phyloP scores from a whole-genome alignment of 345 rosid genomes.

The Aethionema arabicum region DNA sequence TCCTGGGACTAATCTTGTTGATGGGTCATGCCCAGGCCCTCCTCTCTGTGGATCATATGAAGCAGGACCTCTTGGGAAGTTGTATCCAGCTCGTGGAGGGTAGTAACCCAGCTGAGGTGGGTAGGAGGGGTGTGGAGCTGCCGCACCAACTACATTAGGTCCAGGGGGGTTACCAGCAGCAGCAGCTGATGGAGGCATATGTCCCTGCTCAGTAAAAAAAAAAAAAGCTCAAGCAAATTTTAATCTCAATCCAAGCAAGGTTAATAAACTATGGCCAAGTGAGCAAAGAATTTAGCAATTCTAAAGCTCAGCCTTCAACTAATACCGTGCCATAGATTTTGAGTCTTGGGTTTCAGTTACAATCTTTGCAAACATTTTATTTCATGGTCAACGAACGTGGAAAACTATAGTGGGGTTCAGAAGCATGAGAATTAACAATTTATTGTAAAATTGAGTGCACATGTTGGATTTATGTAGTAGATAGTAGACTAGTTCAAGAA shows the following conservation, averaged over 20 bases:
- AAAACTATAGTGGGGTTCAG: neutral
- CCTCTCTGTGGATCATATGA: slow-evolving; percentile 39
- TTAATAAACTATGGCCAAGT: neutral
- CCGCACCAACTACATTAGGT: slow-evolving; percentile 33
- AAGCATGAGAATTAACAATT: too few species aligned
- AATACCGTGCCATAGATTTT: neutral
- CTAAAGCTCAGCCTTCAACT: slow-evolving; percentile 1
- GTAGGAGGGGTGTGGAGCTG: slow-evolving; percentile 43
- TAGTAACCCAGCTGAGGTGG: slow-evolving; percentile 53
- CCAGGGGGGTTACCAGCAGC: slow-evolving; percentile 35
- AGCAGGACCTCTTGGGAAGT: slow-evolving; percentile 40
- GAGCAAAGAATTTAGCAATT: slow-evolving; percentile 5
- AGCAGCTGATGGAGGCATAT: slow-evolving; percentile 37
- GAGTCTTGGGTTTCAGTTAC: neutral
- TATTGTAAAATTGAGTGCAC: too few species aligned
- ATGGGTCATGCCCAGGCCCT: slow-evolving; percentile 35
- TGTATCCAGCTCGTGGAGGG: slow-evolving; percentile 50
- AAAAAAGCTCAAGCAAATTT: slow-evolving; percentile 2
- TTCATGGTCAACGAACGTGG: slow-evolving; percentile 2
- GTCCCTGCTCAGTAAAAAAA: slow-evolving; percentile 42
- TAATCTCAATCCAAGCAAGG: neutral
- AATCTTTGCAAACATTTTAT: neutral
- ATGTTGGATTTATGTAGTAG: slow-evolving; percentile 1
- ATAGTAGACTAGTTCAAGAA: neutral
- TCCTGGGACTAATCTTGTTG: slow-evolving; percentile 41